Evolutionary conservation across 202 grass and related monocot species (phyloP), one percentile per base, ranked within the genome.

Genomic region (Panicum hallii): DNA sequence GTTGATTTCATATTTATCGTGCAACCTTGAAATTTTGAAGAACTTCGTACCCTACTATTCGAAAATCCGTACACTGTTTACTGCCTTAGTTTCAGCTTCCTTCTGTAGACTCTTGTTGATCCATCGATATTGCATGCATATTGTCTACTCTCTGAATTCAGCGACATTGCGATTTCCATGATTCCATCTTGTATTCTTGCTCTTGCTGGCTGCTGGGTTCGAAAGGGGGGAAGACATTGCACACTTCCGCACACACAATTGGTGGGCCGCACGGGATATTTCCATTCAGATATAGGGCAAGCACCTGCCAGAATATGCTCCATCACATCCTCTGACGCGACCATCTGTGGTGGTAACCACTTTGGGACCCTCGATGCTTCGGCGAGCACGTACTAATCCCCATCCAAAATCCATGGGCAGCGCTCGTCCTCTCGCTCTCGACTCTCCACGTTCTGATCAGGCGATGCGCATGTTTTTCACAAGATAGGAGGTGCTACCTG

Each of bases 351-450:
- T 49, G 14, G 64, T 13, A 5, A 16, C 75, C 43, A 45, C 13
- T 9, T 42, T 5, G 23, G 80, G 46, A 7, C 48, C 66, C 52
- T 52, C 4, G 53, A 34, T 36, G 52, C 0, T 32, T 68, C 17
- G 28, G 15, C 42, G 19, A 40, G 44, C 32, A 45, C 83, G 32
- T 79, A 67, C 77, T 30, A 46, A 46, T 13, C 45, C 67, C 76
- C 87, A 64, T 82, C 65, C 88, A 86, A 72, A 67, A 68, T 82
- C 66, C 2, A 52, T 83, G 26, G 65, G 34, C 61, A 42, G 56
- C 13, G 45, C 36, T n/a, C 13, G 66, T 65, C 56, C 36, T 45
- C 58, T 75, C 87, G 52, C 40, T 45, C 73, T 83, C 58, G 32
- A 63, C 70, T 63, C 54, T 70, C 79, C 85, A 70, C 72, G 79